phyloP scores from a whole-genome alignment of 2,329 filamentous ascomycete genomes.

The Botryotinia globosa region DNA sequence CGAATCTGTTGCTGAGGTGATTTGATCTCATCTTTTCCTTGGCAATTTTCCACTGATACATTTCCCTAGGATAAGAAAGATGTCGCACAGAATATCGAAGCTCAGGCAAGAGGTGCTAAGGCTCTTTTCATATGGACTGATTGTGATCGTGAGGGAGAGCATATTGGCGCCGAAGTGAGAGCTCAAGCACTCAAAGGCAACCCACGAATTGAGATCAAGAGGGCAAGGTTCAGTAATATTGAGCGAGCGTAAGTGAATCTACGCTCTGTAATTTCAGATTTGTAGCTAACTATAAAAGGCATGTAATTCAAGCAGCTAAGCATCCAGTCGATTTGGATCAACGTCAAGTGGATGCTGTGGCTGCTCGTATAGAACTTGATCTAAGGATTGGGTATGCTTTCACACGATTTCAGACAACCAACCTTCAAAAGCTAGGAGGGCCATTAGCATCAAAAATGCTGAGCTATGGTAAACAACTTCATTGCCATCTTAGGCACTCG shows the following conservation, averaged over 20 bases:
- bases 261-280: background rate
- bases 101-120: constrained; percentile 68
- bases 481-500: background rate
- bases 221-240: constrained; percentile 93
- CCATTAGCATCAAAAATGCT: constrained; percentile 55
- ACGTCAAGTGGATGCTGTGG: constrained; percentile 80
- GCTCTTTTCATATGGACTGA: constrained; percentile 97
- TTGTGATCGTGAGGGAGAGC: constrained; percentile 95
- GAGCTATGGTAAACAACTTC: constrained; percentile 68
- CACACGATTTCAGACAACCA: constrained; percentile 80
- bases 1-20: constrained; percentile 64
- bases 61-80: constrained; percentile 67
- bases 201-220: constrained; percentile 69
- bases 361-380: constrained; percentile 87
- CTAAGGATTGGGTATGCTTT: constrained; percentile 90
- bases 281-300: constrained; percentile 48
- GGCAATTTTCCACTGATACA: constrained; percentile 9
- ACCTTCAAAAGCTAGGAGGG: constrained; percentile 68
- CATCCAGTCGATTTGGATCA: constrained; percentile 78
- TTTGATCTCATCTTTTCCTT: constrained; percentile 25
- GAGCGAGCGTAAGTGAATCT: constrained; percentile 69
- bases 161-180: constrained; percentile 90
- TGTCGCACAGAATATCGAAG: constrained; percentile 81
- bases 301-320: constrained; percentile 80
- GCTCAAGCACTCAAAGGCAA: constrained; percentile 76